Evolutionary conservation across 495 filamentous ascomycete species (phyloP).

Genomic region (Acidiella bohemica): DNA sequence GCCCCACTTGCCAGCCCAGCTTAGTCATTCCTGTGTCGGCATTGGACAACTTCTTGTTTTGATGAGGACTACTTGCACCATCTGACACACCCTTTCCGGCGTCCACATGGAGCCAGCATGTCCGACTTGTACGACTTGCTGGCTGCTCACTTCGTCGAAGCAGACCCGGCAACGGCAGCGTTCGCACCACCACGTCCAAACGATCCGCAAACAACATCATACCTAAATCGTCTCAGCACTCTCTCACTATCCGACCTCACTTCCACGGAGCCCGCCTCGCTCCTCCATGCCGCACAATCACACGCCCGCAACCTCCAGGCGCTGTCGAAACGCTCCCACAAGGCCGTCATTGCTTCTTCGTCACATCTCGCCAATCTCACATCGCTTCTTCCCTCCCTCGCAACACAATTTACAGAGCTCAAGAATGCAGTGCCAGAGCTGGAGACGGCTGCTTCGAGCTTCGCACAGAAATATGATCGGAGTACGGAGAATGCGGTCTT

Average conservation of each 20-base stretch:
- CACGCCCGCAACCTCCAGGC: conserved; percentile 76
- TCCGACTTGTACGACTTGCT: conserved; percentile 62
- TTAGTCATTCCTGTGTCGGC: too few species aligned
- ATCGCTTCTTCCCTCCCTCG: conserved; percentile 52
- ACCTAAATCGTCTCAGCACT: conserved; percentile 68
- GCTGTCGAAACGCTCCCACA: conserved; percentile 84
- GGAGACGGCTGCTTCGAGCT: conserved; percentile 62
- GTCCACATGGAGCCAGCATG: too few species aligned
- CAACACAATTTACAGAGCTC: conserved; percentile 48
- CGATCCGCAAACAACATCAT: conserved; percentile 44
- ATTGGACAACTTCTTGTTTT: too few species aligned
- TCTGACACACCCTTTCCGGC: too few species aligned
- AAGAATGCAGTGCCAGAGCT: conserved; percentile 61
- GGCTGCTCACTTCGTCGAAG: conserved; percentile 42
- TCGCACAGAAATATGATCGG: conserved; percentile 72
- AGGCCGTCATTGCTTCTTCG: conserved; percentile 68
- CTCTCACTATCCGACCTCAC: conserved; percentile 61
- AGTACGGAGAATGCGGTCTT: conserved; percentile 59
- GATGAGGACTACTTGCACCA: too few species aligned
- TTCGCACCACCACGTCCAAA: conserved; percentile 24
- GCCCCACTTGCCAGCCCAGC: too few species aligned
- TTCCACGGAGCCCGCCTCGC: conserved; percentile 61
- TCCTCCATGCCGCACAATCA: conserved; percentile 67
- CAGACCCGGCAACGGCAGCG: conserved; percentile 22
- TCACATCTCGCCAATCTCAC: conserved; percentile 60